A percentile compares a stretch with the other conserved stretches of the same genome.
phyloP scores from a whole-genome alignment of 306 rosid genomes.

The Cucurbita argyrosperma region DNA sequence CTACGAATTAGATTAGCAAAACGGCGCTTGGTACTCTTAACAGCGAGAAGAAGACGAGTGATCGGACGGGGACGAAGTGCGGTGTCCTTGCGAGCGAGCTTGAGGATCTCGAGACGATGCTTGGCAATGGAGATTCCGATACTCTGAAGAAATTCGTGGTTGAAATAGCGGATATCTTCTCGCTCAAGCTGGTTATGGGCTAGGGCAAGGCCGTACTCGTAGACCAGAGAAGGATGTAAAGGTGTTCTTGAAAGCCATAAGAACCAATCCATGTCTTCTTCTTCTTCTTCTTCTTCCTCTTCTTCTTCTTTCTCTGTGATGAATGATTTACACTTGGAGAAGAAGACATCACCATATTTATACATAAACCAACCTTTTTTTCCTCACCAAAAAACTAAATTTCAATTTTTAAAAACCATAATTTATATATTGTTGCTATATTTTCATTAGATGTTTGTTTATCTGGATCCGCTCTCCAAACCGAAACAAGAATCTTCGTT shows the following conservation, averaged over 20 bases:
- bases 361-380: too few relatives aligned
- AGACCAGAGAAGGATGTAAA: slow-evolving; percentile 63
- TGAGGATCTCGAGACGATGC: slow-evolving; percentile 84
- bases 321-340: too few relatives aligned
- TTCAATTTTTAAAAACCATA: too few relatives aligned
- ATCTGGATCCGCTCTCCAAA: too few relatives aligned
- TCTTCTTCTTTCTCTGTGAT: too few relatives aligned
- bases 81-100: slow-evolving; percentile 45
- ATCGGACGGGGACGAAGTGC: slow-evolving; percentile 24
- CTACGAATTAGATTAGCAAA: slow-evolving; percentile 30
- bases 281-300: too few relatives aligned
- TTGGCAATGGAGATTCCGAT: slow-evolving; percentile 95
- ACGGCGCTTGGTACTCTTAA: slow-evolving; percentile 54
- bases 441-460: too few relatives aligned
- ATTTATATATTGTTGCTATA: too few relatives aligned
- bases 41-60: slow-evolving; percentile 38
- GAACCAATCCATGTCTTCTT: slow-evolving; percentile 58
- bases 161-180: slow-evolving; percentile 68
- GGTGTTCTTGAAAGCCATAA: slow-evolving; percentile 75
- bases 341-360: too few relatives aligned
- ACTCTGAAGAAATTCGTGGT: slow-evolving; percentile 92
- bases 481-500: too few relatives aligned
- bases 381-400: too few relatives aligned
- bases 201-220: slow-evolving; percentile 70
- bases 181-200: slow-evolving; percentile 83